Evolutionary conservation across 169 alveolate species (phyloP).

Genomic region (Plasmodium sp.): DNA sequence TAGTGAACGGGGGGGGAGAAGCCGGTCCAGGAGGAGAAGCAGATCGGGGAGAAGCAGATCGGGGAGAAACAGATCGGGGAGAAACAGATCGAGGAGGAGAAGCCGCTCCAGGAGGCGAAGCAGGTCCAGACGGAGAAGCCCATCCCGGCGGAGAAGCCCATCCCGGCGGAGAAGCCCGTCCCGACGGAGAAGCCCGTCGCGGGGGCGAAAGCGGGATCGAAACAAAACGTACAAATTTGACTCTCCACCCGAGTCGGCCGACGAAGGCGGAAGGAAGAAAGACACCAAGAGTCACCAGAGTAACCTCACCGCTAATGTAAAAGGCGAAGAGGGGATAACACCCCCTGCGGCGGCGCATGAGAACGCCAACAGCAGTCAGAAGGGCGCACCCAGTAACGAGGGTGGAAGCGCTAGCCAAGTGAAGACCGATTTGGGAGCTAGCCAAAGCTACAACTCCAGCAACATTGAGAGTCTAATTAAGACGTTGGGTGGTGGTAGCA

Average conservation of each 20-base stretch:
- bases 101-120: neutral
- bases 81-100: neutral
- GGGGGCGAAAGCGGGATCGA: neutral
- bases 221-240: conserved; percentile 47
- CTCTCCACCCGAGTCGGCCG: conserved; percentile 45
- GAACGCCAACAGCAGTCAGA: neutral
- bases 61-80: neutral
- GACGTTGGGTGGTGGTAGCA: conserved; percentile 12
- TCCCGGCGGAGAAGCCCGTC: neutral
- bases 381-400: neutral
- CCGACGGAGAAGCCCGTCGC: neutral
- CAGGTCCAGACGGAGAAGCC: neutral
- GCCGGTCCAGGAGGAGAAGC: neutral
- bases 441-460: neutral
- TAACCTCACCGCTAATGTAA: neutral
- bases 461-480: conserved; percentile 32
- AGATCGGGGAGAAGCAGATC: conserved; percentile 9
- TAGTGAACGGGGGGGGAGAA: neutral
- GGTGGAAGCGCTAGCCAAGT: neutral
- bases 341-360: neutral
- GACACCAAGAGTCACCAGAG: neutral
- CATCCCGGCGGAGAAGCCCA: neutral
- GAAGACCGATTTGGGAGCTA: neutral
- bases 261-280: neutral
- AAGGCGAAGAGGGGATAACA: no score